Conservation (phyloP, 345 rosid species). For the Dovyalis caffra region DNA sequence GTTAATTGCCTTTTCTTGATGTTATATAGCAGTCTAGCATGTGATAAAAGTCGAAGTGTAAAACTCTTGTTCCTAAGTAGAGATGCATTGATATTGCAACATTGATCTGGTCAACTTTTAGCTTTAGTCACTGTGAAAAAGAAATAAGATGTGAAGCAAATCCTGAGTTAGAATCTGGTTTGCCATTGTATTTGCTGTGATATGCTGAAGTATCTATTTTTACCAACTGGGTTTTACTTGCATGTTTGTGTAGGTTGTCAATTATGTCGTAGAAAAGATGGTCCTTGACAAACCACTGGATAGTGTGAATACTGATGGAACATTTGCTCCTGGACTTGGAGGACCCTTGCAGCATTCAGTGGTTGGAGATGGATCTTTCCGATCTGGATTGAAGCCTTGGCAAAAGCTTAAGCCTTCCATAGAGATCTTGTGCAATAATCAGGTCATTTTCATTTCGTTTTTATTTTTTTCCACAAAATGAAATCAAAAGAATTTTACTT, state of each 20-base stretch:
- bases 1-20: background rate
- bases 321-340: slow-evolving; percentile 56
- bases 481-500: background rate
- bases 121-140: background rate
- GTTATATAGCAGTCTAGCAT: background rate
- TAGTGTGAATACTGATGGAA: slow-evolving; percentile 50
- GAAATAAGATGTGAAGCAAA: background rate
- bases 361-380: slow-evolving; percentile 61
- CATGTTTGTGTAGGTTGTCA: slow-evolving; percentile 69
- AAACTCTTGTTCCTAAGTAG: background rate
- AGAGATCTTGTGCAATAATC: slow-evolving; percentile 96
- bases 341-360: slow-evolving; percentile 64
- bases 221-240: slow-evolving; percentile 3
- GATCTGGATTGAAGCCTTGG: slow-evolving; percentile 73
- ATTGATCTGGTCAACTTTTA: background rate
- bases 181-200: background rate
- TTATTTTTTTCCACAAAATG: background rate
- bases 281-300: slow-evolving; percentile 80
- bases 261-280: slow-evolving; percentile 91
- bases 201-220: background rate
- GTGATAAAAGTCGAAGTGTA: background rate
- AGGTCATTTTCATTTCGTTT: slow-evolving; percentile 50
- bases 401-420: slow-evolving; percentile 77
- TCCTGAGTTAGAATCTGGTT: slow-evolving; percentile 1
- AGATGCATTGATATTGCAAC: background rate